Percentiles rank a stretch among this genome's conserved stretches.
Evolutionary conservation across 2,329 filamentous ascomycete species (phyloP).

Genomic region (Claviceps africana): DNA sequence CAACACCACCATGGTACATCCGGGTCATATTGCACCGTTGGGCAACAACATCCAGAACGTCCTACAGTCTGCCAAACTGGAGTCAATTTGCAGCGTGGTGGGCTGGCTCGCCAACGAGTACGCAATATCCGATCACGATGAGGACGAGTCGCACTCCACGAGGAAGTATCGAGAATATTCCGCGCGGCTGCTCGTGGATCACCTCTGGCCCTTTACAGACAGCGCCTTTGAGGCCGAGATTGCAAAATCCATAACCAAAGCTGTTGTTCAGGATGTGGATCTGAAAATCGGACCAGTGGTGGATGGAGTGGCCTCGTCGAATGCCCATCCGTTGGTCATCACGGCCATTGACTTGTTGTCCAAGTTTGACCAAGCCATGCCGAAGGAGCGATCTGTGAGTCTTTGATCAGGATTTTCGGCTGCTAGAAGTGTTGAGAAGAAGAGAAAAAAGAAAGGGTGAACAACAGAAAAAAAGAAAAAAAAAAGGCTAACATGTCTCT

Average conservation of each 20-base stretch:
- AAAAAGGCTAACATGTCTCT: not conserved
- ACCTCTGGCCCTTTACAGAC: constrained; percentile 44
- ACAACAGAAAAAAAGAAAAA: too few relatives aligned
- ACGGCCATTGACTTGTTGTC: constrained; percentile 43
- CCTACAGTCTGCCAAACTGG: constrained; percentile 32
- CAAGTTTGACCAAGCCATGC: constrained; percentile 51
- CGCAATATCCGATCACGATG: constrained; percentile 40
- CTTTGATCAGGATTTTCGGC: not conserved
- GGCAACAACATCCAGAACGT: constrained; percentile 34
- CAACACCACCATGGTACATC: constrained; percentile 37
- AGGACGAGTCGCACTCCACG: constrained; percentile 40
- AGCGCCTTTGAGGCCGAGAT: constrained; percentile 40
- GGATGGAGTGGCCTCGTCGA: constrained; percentile 37
- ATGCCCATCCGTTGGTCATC: constrained; percentile 44
- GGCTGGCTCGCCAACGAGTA: constrained; percentile 47
- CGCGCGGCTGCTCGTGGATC: constrained; percentile 39
- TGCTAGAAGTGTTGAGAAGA: too few relatives aligned
- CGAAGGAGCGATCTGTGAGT: constrained; percentile 47
- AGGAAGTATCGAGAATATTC: constrained; percentile 42
- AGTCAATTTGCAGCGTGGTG: constrained; percentile 39
- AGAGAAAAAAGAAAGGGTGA: too few relatives aligned
- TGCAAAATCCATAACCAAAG: constrained; percentile 38
- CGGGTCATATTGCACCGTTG: constrained; percentile 39
- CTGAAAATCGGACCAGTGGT: constrained; percentile 37
- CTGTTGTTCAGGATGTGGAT: constrained; percentile 29